A percentile compares a stretch with the other conserved stretches of the same genome.
Conservation (phyloP, 495 filamentous ascomycete genomes). For the Extremus antarcticus region DNA sequence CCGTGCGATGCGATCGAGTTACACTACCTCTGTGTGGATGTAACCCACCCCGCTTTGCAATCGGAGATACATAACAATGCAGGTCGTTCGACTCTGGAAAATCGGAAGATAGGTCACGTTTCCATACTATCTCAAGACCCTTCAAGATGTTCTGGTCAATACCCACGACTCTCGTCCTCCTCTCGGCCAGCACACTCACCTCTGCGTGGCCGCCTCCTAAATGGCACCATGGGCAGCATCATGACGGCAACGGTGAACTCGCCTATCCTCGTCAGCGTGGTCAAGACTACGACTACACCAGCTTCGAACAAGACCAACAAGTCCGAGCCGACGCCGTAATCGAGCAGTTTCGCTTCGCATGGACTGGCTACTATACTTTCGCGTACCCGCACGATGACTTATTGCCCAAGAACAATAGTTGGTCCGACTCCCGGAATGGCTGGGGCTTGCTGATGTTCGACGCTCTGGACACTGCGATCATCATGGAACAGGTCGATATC, state of each 20-base stretch:
- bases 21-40: background rate
- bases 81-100: background rate
- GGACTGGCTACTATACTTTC: background rate
- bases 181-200: background rate
- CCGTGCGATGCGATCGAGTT: background rate
- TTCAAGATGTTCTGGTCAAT: background rate
- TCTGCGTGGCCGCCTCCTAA: background rate
- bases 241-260: background rate
- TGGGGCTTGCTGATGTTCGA: background rate
- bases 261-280: background rate
- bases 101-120: background rate
- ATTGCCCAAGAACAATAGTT: background rate
- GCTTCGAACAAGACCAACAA: background rate
- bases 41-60: background rate
- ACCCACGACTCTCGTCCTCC: background rate
- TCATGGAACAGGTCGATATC: background rate
- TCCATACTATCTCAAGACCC: background rate
- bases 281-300: background rate
- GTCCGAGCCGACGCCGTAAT: background rate
- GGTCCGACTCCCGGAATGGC: background rate
- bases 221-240: background rate
- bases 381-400: constrained; percentile 1
- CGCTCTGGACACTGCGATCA: constrained; percentile 1
- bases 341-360: background rate
- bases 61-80: too few species aligned